These are phyloP conservation scores for Claviceps humidiphila DNA, from an alignment of 2,329 filamentous ascomycete species.

Conservation along the genomic window DNA sequence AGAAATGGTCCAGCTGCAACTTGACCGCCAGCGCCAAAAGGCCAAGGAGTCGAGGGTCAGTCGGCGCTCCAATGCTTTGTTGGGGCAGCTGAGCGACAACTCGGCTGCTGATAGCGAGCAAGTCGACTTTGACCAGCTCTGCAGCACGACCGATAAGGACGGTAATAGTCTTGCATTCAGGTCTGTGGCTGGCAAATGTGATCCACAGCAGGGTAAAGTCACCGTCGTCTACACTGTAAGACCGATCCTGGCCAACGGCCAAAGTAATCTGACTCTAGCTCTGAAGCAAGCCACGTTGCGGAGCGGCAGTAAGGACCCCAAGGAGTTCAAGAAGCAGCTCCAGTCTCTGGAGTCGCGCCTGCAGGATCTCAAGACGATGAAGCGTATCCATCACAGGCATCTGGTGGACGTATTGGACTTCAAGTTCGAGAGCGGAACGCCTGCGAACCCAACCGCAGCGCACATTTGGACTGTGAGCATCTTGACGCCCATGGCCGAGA, in stretches of 20 bases:
- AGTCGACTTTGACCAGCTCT: constrained; percentile 54
- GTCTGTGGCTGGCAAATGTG: constrained; percentile 54
- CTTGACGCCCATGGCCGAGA: constrained; percentile 64
- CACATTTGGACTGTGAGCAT: constrained; percentile 59
- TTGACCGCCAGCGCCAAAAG: constrained; percentile 52
- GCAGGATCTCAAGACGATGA: constrained; percentile 60
- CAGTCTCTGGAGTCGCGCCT: constrained; percentile 65
- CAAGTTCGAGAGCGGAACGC: constrained; percentile 50
- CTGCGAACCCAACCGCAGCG: constrained; percentile 22
- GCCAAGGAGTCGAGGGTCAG: constrained; percentile 52
- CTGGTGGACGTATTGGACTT: constrained; percentile 72
- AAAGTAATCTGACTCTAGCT: constrained; percentile 50
- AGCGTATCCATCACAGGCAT: constrained; percentile 61
- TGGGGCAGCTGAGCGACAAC: constrained; percentile 15
- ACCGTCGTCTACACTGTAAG: constrained; percentile 61
- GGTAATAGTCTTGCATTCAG: constrained; percentile 56
- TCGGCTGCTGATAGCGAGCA: constrained; percentile 16
- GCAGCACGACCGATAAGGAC: constrained; percentile 47
- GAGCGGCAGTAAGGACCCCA: constrained; percentile 41
- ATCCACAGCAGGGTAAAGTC: constrained; percentile 51
- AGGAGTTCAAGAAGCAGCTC: constrained; percentile 61
- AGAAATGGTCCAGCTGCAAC: constrained; percentile 59
- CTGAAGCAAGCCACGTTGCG: constrained; percentile 58
- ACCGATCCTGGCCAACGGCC: constrained; percentile 44
- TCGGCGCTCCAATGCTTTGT: constrained; percentile 31